phyloP scores from a whole-genome alignment of 306 rosid genomes.

The Prinsepia uniflora region DNA sequence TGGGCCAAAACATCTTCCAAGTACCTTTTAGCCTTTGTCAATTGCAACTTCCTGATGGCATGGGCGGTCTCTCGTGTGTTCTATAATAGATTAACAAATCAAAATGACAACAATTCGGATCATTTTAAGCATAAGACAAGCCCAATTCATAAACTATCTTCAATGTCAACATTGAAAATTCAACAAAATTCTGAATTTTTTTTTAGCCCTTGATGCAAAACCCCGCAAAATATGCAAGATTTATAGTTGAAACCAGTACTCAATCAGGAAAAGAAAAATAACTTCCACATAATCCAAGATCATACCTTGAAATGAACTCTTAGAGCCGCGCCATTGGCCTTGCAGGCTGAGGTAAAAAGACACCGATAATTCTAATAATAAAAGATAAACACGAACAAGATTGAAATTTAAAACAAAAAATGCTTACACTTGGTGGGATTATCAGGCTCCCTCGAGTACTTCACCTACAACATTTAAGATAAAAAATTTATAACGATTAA shows the following conservation, averaged over 20 bases:
- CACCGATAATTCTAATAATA: neutral
- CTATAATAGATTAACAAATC: constrained; percentile 27
- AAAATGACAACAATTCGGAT: neutral
- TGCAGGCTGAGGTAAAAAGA: constrained; percentile 57
- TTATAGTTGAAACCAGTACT: neutral
- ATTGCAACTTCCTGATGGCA: constrained; percentile 71
- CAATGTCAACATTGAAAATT: neutral
- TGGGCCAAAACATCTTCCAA: constrained; percentile 85
- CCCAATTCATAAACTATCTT: neutral
- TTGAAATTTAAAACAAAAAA: neutral
- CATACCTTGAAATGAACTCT: constrained; percentile 90
- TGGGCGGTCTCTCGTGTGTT: constrained; percentile 76
- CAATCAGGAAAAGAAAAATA: neutral
- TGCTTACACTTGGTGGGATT: constrained; percentile 71
- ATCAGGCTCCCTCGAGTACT: constrained; percentile 87
- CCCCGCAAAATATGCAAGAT: neutral
- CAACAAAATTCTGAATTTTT: no score
- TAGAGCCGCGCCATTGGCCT: constrained; percentile 83
- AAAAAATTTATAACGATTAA: neutral
- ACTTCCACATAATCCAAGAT: neutral
- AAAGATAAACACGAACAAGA: neutral
- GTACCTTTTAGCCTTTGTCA: constrained; percentile 75
- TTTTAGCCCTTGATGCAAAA: neutral
- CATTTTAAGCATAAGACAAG: neutral
- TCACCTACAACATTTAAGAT: constrained; percentile 44